Base-by-base conservation (phyloP, 2,329 filamentous ascomycete genomes). In the Clonostachys rosea region DNA sequence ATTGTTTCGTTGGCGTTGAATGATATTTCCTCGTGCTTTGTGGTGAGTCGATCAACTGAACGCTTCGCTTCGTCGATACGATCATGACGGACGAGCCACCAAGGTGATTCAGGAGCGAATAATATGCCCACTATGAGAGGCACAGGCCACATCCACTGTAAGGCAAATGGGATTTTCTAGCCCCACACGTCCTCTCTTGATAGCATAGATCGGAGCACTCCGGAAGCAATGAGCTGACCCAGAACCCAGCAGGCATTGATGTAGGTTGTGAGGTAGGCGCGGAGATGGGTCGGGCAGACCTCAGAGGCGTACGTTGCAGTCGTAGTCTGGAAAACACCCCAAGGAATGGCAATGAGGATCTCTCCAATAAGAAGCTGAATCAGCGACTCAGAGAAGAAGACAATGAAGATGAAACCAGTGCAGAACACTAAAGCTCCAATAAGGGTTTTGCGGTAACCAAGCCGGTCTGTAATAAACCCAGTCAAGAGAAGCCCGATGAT, bases 401-500 rank as follows among this genome's bases (percentile, higher is more conserved):
- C 61, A 47, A 76, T 66, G 47, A 74, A 76, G 48, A 79, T 71
- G 52, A 76, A 75, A 4, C 57, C 59, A 5, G 64, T 55, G 64
- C 68, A 58, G 54, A 56, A 55, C 2, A 60, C 43, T 6, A 79
- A 59, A 0, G 70, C 65, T 2, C 59, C 66, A 8, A 77, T 65
- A 30, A 79, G 66, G 0, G 72, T 75, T 61, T 70, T 68, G 47
- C 71, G 67, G 50, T 74, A 75, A 0, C 73, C 73, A 41, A 68
- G 66, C 1, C 63, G 60, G 30, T 80, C 74, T 9, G 72, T 67
- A 7, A 78, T 56, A 48, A 69, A 63, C 13, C 77, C 78, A 48
- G 70, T 75, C 45, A 73, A 33, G 45, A 77, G 67, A 4, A 78
- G 65, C 2, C 78, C 78, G 2, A 79, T 39, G 18, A 81, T 74